Percentiles rank a stretch among this genome's conserved stretches.
phyloP scores from a whole-genome alignment of 768 basidiomycete species.

The Asterophora lycoperdoides region DNA sequence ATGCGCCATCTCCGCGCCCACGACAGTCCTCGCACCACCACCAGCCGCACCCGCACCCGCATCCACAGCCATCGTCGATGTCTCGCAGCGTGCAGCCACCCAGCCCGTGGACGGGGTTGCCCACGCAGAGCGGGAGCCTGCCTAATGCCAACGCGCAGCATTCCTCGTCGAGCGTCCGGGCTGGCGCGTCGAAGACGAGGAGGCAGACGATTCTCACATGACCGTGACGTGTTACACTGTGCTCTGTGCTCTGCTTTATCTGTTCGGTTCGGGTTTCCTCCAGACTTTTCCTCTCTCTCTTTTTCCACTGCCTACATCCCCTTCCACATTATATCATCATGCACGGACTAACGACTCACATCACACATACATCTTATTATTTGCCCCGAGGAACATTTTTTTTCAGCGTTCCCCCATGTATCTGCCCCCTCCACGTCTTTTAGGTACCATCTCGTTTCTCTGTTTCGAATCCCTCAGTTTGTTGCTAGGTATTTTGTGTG shows the following conservation, averaged over 20 bases:
- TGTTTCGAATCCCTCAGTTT: not conserved
- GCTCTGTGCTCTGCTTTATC: constrained; percentile 1
- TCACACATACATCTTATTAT: not conserved
- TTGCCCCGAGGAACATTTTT: no score
- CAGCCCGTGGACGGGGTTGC: constrained; percentile 42
- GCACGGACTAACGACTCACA: constrained; percentile 6
- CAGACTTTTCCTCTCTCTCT: not conserved
- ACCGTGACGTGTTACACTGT: not conserved
- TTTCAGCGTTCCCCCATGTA: not conserved
- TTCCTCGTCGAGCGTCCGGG: constrained; percentile 7
- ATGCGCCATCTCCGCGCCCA: constrained; percentile 1
- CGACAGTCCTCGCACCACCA: constrained; percentile 11
- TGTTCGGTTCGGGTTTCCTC: not conserved
- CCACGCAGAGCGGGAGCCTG: constrained; percentile 28
- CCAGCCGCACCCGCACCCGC: constrained; percentile 18
- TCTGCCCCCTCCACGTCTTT: no score
- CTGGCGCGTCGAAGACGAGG: constrained; percentile 11
- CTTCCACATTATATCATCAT: not conserved
- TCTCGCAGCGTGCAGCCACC: constrained; percentile 28
- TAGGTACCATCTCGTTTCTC: not conserved
- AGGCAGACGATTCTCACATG: constrained; percentile 13
- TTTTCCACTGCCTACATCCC: no score
- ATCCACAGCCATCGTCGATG: constrained; percentile 22
- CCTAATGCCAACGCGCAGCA: constrained; percentile 16
- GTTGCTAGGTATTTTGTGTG: not conserved